A percentile compares a stretch with the other conserved stretches of the same genome.
Evolutionary conservation across 2,329 filamentous ascomycete genomes (phyloP).

Genomic region (Elsinoe batatas): DNA sequence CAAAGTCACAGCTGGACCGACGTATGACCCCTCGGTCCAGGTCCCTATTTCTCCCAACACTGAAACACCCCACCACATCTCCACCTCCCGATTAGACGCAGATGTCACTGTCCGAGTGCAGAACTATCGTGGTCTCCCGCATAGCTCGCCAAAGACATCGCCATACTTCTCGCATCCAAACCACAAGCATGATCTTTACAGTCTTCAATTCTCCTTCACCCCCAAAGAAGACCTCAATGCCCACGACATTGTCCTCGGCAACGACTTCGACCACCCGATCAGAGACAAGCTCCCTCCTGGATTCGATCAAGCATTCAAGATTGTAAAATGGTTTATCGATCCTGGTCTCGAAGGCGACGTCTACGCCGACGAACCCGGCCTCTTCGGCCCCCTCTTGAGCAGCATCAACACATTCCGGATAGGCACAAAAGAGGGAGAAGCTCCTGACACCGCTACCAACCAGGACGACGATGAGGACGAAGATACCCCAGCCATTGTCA

Average conservation of each 20-base stretch:
- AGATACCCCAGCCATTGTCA: constrained; percentile 49
- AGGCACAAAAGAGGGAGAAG: constrained; percentile 38
- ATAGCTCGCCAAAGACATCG: constrained; percentile 56
- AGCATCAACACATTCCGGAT: constrained; percentile 70
- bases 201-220: constrained; percentile 67
- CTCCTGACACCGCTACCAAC: constrained; percentile 24
- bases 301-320: constrained; percentile 71
- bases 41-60: constrained; percentile 66
- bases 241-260: constrained; percentile 76
- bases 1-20: constrained; percentile 68
- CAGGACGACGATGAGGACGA: constrained; percentile 42
- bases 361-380: constrained; percentile 73
- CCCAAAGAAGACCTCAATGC: constrained; percentile 59
- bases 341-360: constrained; percentile 84
- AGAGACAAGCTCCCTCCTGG: constrained; percentile 76
- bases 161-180: constrained; percentile 65
- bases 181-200: constrained; percentile 72
- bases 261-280: constrained; percentile 90
- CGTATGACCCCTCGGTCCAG: constrained; percentile 65
- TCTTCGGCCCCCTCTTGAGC: constrained; percentile 74
- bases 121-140: constrained; percentile 59
- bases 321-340: constrained; percentile 86
- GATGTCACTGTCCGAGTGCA: constrained; percentile 67
- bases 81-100: constrained; percentile 53
- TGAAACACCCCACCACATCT: constrained; percentile 51